Percentiles rank a stretch among this genome's conserved stretches.
phyloP scores from a whole-genome alignment of 148 eudicot species.

The Rhododendron williamsianum region DNA sequence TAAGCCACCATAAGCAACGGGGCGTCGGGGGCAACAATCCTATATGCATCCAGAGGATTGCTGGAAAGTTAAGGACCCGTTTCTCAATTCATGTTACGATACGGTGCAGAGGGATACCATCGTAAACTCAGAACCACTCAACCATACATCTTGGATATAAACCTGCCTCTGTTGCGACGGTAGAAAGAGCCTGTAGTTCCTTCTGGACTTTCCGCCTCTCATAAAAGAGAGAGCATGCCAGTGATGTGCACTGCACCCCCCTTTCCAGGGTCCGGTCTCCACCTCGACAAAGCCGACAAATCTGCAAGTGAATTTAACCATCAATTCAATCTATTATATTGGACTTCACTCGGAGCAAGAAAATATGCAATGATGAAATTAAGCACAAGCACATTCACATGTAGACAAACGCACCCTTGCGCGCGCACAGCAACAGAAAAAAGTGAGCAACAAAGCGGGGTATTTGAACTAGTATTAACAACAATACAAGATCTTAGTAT shows the following conservation, averaged over 20 bases:
- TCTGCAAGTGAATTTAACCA: constrained; percentile 35
- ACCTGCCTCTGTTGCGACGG: constrained; percentile 48
- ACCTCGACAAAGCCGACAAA: constrained; percentile 94
- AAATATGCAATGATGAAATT: not conserved
- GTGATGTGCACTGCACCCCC: constrained; percentile 81
- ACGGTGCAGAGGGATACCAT: not conserved
- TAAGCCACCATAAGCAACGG: not conserved
- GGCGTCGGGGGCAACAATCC: not conserved
- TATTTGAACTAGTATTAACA: not conserved
- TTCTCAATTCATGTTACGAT: not conserved
- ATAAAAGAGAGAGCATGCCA: constrained; percentile 78
- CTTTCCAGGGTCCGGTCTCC: constrained; percentile 83
- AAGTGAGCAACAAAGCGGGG: not conserved
- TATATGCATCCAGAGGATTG: not conserved
- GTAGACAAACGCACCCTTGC: not conserved
- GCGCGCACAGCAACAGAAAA: not conserved
- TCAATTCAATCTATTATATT: not conserved
- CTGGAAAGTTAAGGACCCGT: not conserved
- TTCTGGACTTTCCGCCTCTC: constrained; percentile 87
- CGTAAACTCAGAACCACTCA: constrained; percentile 67
- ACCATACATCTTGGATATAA: constrained; percentile 83
- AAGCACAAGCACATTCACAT: too few relatives aligned
- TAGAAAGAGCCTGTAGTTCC: constrained; percentile 62
- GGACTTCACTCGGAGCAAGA: not conserved
- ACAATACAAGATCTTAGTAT: not conserved